phyloP scores from a whole-genome alignment of 2,329 filamentous ascomycete species.

The Fusarium tjaetaba region DNA sequence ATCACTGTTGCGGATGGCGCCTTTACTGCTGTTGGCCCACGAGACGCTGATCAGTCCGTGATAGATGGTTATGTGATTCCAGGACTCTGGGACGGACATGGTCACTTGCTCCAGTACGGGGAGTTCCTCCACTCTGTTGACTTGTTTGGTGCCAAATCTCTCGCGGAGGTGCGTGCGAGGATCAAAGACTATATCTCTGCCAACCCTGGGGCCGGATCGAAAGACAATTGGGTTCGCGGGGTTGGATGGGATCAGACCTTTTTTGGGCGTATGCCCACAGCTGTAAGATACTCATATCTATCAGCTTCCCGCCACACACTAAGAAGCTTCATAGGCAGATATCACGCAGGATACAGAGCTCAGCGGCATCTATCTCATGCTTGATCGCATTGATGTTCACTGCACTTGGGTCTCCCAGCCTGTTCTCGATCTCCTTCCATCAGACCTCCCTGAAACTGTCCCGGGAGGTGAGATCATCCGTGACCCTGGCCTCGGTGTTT shows the following conservation, averaged over 20 bases:
- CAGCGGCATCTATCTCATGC: slow-evolving; percentile 70
- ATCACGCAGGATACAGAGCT: slow-evolving; percentile 64
- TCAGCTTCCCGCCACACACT: neutral
- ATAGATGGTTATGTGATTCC: slow-evolving; percentile 67
- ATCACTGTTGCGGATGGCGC: slow-evolving; percentile 64
- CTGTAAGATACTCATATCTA: slow-evolving; percentile 55
- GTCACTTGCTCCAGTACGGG: slow-evolving; percentile 72
- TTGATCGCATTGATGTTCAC: slow-evolving; percentile 76
- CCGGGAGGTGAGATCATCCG: slow-evolving; percentile 72
- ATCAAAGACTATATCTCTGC: slow-evolving; percentile 61
- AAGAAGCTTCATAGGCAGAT: slow-evolving; percentile 54
- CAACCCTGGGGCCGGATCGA: slow-evolving; percentile 62
- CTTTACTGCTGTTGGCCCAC: slow-evolving; percentile 60
- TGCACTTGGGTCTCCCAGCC: slow-evolving; percentile 75
- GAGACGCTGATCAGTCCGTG: slow-evolving; percentile 37
- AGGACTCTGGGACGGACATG: slow-evolving; percentile 77
- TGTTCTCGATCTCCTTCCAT: slow-evolving; percentile 68
- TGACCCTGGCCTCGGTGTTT: slow-evolving; percentile 71
- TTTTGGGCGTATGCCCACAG: slow-evolving; percentile 72
- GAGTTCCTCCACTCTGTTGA: slow-evolving; percentile 74
- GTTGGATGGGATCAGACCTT: slow-evolving; percentile 77
- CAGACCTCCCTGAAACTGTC: slow-evolving; percentile 60
- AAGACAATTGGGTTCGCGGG: slow-evolving; percentile 70
- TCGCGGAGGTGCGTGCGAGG: slow-evolving; percentile 63
- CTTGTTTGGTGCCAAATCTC: slow-evolving; percentile 67